Evolutionary conservation across 352 stramenopile species (phyloP).

Genomic region (Globisporangium camurandrum): DNA sequence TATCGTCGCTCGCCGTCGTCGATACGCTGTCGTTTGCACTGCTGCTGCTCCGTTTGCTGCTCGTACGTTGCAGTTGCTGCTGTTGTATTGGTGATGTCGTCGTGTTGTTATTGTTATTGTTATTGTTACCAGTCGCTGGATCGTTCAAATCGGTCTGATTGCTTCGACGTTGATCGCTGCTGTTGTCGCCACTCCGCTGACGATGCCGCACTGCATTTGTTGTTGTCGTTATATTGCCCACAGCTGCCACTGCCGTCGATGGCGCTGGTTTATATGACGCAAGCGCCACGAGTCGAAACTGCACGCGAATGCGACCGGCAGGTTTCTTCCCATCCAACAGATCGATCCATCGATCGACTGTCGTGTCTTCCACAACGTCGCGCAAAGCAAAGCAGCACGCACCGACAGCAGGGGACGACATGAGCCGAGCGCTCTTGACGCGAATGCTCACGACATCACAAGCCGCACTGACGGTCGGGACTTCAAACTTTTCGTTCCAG

Average conservation of each 20-base stretch:
- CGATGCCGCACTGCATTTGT: conserved; percentile 6
- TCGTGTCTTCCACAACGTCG: conserved; percentile 34
- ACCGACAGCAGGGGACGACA: conserved; percentile 51
- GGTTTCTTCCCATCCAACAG: conserved; percentile 44
- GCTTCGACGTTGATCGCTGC: conserved; percentile 2
- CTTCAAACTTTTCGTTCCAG: conserved; percentile 80
- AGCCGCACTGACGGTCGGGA: conserved; percentile 33
- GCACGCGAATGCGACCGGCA: conserved; percentile 53
- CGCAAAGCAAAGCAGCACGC: conserved; percentile 37
- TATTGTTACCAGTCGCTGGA: neutral
- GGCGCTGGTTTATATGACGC: too few species aligned
- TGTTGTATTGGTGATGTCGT: neutral
- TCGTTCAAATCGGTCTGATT: conserved; percentile 1
- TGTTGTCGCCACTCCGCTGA: conserved; percentile 1
- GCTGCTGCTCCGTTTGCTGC: conserved; percentile 10
- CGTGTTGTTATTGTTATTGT: neutral
- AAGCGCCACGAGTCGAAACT: conserved; percentile 45
- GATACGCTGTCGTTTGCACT: conserved; percentile 1
- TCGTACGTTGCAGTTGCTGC: neutral
- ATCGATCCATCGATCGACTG: conserved; percentile 52
- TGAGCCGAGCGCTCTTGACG: conserved; percentile 62
- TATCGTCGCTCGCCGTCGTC: conserved; percentile 5
- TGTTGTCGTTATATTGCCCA: too few species aligned
- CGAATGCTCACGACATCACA: conserved; percentile 59
- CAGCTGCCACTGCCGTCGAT: too few species aligned